These are phyloP conservation scores for Copromyces sp. DNA, from an alignment of 495 filamentous ascomycete genomes.

Conservation along the genomic window DNA sequence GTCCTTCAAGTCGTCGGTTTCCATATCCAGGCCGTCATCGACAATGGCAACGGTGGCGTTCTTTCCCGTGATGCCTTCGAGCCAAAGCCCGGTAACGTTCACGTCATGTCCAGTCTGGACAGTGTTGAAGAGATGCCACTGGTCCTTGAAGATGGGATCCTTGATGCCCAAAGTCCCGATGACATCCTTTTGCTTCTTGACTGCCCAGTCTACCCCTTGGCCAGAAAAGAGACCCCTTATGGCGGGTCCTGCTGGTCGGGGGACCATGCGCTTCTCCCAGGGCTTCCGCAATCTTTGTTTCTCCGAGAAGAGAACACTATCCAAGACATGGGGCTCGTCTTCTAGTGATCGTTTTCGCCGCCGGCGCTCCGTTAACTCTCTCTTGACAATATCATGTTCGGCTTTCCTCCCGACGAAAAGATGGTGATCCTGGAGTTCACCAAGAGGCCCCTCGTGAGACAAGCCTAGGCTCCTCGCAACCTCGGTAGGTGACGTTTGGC, in stretches of 20 bases:
- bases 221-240: slow-evolving; percentile 2
- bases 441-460: slow-evolving; percentile 72
- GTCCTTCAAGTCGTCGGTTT: slow-evolving; percentile 83
- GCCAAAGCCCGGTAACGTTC: slow-evolving; percentile 88
- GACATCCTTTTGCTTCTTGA: slow-evolving; percentile 50
- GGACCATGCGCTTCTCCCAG: slow-evolving; percentile 66
- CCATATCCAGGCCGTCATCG: slow-evolving; percentile 94
- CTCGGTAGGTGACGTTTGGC: slow-evolving; percentile 52
- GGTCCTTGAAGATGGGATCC: slow-evolving; percentile 85
- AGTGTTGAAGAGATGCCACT: slow-evolving; percentile 92
- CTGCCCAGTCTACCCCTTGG: slow-evolving; percentile 34
- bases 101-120: slow-evolving; percentile 78
- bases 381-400: slow-evolving; percentile 51
- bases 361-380: slow-evolving; percentile 46
- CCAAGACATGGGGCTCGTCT: slow-evolving; percentile 44
- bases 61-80: slow-evolving; percentile 82
- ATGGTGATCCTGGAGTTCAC: slow-evolving; percentile 72
- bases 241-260: slow-evolving; percentile 11
- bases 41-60: slow-evolving; percentile 87
- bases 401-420: slow-evolving; percentile 64
- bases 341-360: slow-evolving; percentile 48
- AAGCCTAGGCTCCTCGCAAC: slow-evolving; percentile 66
- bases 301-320: slow-evolving; percentile 66
- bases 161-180: slow-evolving; percentile 56
- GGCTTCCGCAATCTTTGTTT: slow-evolving; percentile 65